Evolutionary conservation across 805 yeast genomes (phyloP), one percentile per base, ranked within the genome.

Genomic region (Kluyveromyces dobzhanskii): DNA sequence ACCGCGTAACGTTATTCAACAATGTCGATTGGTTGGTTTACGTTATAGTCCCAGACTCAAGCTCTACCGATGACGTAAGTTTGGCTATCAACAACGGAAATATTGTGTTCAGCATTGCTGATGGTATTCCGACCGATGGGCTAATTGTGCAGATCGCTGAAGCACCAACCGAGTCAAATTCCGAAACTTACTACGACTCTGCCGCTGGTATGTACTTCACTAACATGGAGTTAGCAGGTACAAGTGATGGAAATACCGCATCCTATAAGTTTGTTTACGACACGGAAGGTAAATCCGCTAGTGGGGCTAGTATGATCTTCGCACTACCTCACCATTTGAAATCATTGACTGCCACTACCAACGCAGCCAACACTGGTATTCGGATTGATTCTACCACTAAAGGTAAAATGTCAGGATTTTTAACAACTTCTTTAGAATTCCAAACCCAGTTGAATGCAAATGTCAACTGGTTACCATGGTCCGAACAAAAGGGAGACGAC

Each of bases 161-260:
- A 32, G 64, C 76, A 8, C 69, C 76, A 19, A 54, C 51, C 6
- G 56, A 49, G n/a, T 41, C 56, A 34, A 44, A 48, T 8, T 54
- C 58, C 24, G 74, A 70, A 17, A 55, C 62, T 6, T 61, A 56
- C 44, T 78, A 78, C 52, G 88, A 80, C 55, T 48, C 62, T 31
- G 76, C 82, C 16, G 88, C 92, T 30, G 94, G 94, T 30, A 63
- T 69, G 47, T 83, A 79, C 52, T 75, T 73, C 3, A 68, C 70
- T 2, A 67, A 66, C 25, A 78, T 78, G 14, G 41, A 51, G 3
- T 50, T 79, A 16, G 48, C 51, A 16, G 85, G 82, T 39, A 55
- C 69, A 17, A 47, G 69, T 12, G 62, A 65, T 18, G 76, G 76
- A 13, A 43, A 59, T 3, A 45, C 62, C 18, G 80, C 78, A 9